A percentile compares a stretch with the other conserved stretches of the same genome.
phyloP scores from a whole-genome alignment of 2,329 filamentous ascomycete genomes.

The Pyrenochaeta sp. region DNA sequence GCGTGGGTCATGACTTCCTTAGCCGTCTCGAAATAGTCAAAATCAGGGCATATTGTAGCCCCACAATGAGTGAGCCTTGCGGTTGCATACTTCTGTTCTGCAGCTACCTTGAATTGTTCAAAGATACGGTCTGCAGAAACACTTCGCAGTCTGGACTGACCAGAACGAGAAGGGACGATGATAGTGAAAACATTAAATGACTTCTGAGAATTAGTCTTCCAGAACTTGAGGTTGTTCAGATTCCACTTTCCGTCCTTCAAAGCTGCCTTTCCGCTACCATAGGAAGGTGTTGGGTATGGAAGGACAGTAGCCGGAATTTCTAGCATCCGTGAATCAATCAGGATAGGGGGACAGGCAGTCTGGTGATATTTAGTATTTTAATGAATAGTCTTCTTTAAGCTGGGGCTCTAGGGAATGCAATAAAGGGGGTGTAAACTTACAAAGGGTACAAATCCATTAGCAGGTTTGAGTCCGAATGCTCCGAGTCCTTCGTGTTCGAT shows the following conservation, averaged over 20 bases:
- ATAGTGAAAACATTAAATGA: slow-evolving; percentile 2
- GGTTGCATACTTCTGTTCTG: neutral
- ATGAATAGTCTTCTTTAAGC: too few species aligned
- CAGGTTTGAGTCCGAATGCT: slow-evolving; percentile 12
- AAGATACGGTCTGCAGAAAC: neutral
- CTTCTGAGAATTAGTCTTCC: neutral
- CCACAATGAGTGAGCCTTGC: slow-evolving; percentile 1
- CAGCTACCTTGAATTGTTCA: neutral
- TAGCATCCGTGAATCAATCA: slow-evolving; percentile 14
- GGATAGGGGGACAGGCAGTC: slow-evolving; percentile 6
- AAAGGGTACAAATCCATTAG: neutral
- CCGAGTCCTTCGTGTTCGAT: slow-evolving; percentile 30
- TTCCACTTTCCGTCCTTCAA: slow-evolving; percentile 8
- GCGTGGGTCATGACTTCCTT: slow-evolving; percentile 1
- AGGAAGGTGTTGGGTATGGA: slow-evolving; percentile 1
- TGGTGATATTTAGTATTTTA: neutral
- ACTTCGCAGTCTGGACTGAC: neutral
- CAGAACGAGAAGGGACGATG: neutral
- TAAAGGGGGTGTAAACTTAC: neutral
- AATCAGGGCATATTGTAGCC: neutral
- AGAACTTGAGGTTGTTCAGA: neutral
- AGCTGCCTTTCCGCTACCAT: slow-evolving; percentile 1
- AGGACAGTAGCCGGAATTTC: slow-evolving; percentile 8
- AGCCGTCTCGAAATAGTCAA: neutral
- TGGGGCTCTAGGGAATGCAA: neutral